phyloP scores from a whole-genome alignment of 108 stramenopile genomes.

The Nitzschia sp. region DNA sequence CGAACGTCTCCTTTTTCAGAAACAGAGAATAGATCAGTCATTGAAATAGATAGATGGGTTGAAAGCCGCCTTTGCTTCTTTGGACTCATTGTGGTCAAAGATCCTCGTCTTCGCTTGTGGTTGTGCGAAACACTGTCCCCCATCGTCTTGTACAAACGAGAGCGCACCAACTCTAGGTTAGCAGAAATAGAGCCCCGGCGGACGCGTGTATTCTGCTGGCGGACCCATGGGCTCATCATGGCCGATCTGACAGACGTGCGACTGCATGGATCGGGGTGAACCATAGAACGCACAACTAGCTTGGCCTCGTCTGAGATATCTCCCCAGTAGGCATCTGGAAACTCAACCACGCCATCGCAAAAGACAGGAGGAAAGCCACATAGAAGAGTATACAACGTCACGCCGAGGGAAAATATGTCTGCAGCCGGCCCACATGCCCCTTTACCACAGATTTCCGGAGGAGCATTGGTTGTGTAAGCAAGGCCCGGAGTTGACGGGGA shows the following conservation, averaged over 20 bases:
- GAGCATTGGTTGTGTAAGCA: conserved; percentile 70
- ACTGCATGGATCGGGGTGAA: conserved; percentile 57
- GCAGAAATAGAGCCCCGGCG: conserved; percentile 36
- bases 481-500: conserved; percentile 47
- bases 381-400: conserved; percentile 95
- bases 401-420: conserved; percentile 96
- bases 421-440: conserved; percentile 72
- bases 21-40: conserved; percentile 17
- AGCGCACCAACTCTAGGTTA: conserved; percentile 37
- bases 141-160: conserved; percentile 18
- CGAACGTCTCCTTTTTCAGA: conserved; percentile 26
- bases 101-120: conserved; percentile 18
- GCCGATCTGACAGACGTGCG: conserved; percentile 69
- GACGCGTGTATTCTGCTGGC: conserved; percentile 32
- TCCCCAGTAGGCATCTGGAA: conserved; percentile 64
- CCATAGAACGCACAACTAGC: conserved; percentile 67
- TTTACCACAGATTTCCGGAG: conserved; percentile 73
- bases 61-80: conserved; percentile 20
- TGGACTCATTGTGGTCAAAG: conserved; percentile 2
- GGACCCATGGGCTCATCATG: conserved; percentile 68
- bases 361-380: conserved; percentile 91
- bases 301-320: conserved; percentile 77
- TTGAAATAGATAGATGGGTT: conserved; percentile 18
- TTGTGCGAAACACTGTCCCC: not conserved
- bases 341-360: conserved; percentile 42